Evolutionary conservation across 768 basidiomycete species (phyloP), one percentile per base, ranked within the genome.

Genomic region (Lactarius tabidus): DNA sequence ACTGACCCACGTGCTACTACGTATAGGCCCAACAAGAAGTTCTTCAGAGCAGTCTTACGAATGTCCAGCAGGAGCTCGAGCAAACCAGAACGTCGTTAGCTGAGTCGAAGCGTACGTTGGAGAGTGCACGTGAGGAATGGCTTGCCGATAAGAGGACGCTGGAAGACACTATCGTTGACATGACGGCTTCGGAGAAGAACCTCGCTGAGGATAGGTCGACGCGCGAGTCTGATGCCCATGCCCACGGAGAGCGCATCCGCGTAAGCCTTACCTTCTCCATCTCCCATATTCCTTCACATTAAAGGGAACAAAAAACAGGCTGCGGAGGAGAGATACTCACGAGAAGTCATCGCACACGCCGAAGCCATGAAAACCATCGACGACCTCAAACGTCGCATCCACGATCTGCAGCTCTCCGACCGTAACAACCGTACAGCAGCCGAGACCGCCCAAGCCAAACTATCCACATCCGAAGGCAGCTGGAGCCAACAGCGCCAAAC

Each of bases 281-380:
- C 9, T 29, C 28, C 45, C 2, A 52, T 31, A 20, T 18, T 26
- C 45, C n/a, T 26, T 31, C 31, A n/a, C n/a, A 20, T 54, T 57
- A 20, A 65, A n/a, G 62, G 2, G 72, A 4, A 2, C 31, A 43
- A 35, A 43, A 35, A 87, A 84, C 57, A 68, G 67, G 82, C 86
- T 68, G 91, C 91, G 6, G 91, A 95, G 72, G 89, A 90, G 59
- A 84, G 87, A 61, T 94, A 94, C 70, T 82, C 87, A 6, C 82
- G 86, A 58, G 93, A 93, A 72, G 83, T 95, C n/a, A 77, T 95
- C 36, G 79, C 90, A 1, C 93, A 95, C 73, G 93, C 93, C 0
- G 92, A 93, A 26, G 82, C 89, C 0, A 89, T 95, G 80, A 92
- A 92, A 76, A 67, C 78, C 15, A 81, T 91, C 14, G 84, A 87